Evolutionary conservation across 345 rosid genomes (phyloP).

Genomic region (Linum trigynum): DNA sequence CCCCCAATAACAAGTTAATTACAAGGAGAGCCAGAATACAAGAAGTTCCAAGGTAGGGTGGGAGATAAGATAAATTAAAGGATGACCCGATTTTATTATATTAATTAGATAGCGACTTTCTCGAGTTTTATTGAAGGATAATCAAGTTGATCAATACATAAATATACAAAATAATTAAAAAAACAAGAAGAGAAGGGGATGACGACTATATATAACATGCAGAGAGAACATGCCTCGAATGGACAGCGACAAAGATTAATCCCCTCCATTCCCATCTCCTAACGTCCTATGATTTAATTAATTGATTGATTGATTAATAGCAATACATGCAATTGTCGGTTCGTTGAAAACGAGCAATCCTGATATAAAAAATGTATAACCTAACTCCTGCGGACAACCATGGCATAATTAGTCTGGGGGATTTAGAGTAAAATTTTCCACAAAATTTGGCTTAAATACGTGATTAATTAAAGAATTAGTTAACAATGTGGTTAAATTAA

Average conservation of each 20-base stretch:
- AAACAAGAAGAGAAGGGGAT: neutral
- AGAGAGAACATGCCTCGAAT: conserved; percentile 24
- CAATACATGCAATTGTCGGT: conserved; percentile 15
- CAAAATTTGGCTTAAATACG: neutral
- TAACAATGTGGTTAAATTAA: too few relatives aligned
- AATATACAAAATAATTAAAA: too few relatives aligned
- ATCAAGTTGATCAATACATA: neutral
- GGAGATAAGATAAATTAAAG: too few relatives aligned
- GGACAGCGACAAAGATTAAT: conserved; percentile 31
- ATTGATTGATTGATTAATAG: conserved; percentile 1
- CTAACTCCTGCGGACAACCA: conserved; percentile 19
- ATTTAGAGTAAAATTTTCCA: conserved; percentile 7
- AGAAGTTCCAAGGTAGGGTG: too few relatives aligned
- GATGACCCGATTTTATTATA: too few relatives aligned
- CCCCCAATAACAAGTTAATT: too few relatives aligned
- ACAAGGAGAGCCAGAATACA: too few relatives aligned
- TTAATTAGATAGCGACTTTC: neutral
- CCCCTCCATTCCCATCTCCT: conserved; percentile 4
- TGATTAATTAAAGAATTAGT: too few relatives aligned
- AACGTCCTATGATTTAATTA: conserved; percentile 3
- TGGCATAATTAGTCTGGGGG: conserved; percentile 5
- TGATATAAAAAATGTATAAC: conserved; percentile 11
- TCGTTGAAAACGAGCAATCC: conserved; percentile 14
- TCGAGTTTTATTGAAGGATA: neutral
- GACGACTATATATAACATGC: neutral